A percentile compares a stretch with the other conserved stretches of the same genome.
These are phyloP conservation scores for Stenocarpella maydis DNA, from an alignment of 2,329 filamentous ascomycete species.

Conservation along the genomic window DNA sequence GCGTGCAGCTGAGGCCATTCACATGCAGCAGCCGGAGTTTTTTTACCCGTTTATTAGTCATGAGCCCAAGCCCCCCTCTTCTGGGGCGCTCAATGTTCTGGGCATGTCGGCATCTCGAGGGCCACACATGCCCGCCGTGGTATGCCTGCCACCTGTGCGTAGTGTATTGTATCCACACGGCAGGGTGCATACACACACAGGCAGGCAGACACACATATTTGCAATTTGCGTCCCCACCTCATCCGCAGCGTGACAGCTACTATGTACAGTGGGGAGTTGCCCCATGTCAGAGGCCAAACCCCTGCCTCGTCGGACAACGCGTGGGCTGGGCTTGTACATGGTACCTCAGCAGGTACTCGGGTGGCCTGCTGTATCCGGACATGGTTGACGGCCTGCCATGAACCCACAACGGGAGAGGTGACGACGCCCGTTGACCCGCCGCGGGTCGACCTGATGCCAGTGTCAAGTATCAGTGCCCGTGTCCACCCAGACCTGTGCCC, in stretches of 20 bases:
- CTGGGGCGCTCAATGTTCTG: not conserved
- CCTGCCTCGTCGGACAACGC: not conserved
- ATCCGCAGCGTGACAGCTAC: conserved; percentile 25
- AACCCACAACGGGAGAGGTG: conserved; percentile 20
- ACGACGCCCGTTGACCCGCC: conserved; percentile 14
- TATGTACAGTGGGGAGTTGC: conserved; percentile 8
- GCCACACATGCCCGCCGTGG: conserved; percentile 4
- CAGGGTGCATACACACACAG: conserved; percentile 1
- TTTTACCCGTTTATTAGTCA: conserved; percentile 8
- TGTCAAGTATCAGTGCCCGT: not conserved
- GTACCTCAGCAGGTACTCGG: too few relatives aligned
- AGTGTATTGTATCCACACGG: not conserved
- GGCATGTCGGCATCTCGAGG: conserved; percentile 8
- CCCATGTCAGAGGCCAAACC: conserved; percentile 19
- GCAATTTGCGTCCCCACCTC: conserved; percentile 21
- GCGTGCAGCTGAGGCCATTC: conserved; percentile 23
- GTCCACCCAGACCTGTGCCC: not conserved
- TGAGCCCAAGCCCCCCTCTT: not conserved
- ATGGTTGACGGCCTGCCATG: too few relatives aligned
- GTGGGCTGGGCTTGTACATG: not conserved
- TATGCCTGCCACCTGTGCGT: not conserved
- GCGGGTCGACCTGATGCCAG: conserved; percentile 6
- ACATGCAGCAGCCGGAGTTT: conserved; percentile 12
- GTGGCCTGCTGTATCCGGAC: too few relatives aligned
- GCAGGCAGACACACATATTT: not conserved